These are phyloP conservation scores for Strigomonas galati DNA, from an alignment of 208 protist species.

Conservation along the genomic window DNA sequence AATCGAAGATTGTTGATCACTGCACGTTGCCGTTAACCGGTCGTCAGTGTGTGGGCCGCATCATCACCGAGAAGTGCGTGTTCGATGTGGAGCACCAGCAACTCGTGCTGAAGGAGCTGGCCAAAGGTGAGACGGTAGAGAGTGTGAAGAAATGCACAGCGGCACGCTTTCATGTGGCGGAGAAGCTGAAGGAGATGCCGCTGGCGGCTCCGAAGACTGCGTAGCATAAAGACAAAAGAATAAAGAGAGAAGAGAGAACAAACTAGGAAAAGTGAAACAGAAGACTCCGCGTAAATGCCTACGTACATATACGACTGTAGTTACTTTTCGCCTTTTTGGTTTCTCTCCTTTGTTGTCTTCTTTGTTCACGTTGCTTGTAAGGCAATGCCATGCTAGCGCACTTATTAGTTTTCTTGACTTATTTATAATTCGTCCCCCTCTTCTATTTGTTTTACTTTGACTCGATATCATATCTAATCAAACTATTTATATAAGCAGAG, in stretches of 20 bases:
- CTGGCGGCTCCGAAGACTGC: slow-evolving; percentile 37
- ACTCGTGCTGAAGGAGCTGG: slow-evolving; percentile 91
- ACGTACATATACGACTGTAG: too few relatives aligned
- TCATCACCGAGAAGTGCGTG: slow-evolving; percentile 97
- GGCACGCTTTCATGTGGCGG: slow-evolving; percentile 52
- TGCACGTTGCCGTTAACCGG: slow-evolving; percentile 95
- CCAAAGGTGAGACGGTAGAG: slow-evolving; percentile 90
- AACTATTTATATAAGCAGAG: too few relatives aligned
- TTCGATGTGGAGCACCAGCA: slow-evolving; percentile 92
- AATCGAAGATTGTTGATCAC: slow-evolving; percentile 92
- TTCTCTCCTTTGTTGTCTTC: slow-evolving; percentile 12
- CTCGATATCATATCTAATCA: slow-evolving; percentile 1
- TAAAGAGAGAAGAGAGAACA: slow-evolving; percentile 5
- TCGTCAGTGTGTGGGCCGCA: slow-evolving; percentile 83
- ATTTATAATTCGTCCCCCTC: not conserved
- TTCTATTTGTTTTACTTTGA: slow-evolving; percentile 11
- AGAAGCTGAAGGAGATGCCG: slow-evolving; percentile 77
- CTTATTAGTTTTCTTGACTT: slow-evolving; percentile 7
- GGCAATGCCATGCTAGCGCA: not conserved
- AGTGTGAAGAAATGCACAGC: slow-evolving; percentile 85
- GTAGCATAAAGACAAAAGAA: slow-evolving; percentile 15
- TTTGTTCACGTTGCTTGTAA: not conserved
- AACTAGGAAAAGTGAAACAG: slow-evolving; percentile 10
- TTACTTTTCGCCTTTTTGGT: slow-evolving; percentile 4
- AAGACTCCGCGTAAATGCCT: too few relatives aligned